Percentiles rank a stretch among this genome's conserved stretches.
These are phyloP conservation scores for Pestalotiopsis sp. DNA, from an alignment of 2,329 filamentous ascomycete species.

Conservation along the genomic window DNA sequence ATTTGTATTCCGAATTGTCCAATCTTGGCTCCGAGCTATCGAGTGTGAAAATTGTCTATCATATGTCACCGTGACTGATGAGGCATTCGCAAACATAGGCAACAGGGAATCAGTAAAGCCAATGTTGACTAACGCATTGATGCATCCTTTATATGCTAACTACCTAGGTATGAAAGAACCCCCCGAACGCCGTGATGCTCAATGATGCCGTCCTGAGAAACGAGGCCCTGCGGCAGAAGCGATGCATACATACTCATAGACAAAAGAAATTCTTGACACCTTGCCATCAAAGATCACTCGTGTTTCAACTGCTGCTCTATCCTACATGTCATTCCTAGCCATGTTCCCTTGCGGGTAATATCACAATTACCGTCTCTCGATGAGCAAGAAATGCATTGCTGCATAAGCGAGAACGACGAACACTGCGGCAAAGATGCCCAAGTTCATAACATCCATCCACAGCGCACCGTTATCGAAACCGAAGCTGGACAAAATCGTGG, in stretches of 20 bases:
- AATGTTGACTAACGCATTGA: background rate
- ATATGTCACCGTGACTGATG: too few relatives aligned
- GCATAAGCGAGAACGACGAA: slow-evolving; percentile 88
- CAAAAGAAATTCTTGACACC: background rate
- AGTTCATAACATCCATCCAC: slow-evolving; percentile 80
- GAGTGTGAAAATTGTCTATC: too few relatives aligned
- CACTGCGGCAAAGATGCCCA: slow-evolving; percentile 78
- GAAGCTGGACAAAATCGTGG: slow-evolving; percentile 91
- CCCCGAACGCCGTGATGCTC: slow-evolving; percentile 7
- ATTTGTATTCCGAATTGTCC: background rate
- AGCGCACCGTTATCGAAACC: slow-evolving; percentile 88
- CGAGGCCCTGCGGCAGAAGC: background rate
- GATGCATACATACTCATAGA: background rate
- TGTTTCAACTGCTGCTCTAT: slow-evolving; percentile 8
- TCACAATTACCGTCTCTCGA: slow-evolving; percentile 74
- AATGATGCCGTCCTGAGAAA: slow-evolving; percentile 7
- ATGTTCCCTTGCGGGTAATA: background rate
- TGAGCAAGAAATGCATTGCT: slow-evolving; percentile 90
- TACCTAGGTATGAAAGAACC: background rate
- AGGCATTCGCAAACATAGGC: background rate
- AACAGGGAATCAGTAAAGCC: background rate
- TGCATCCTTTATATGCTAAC: slow-evolving; percentile 5
- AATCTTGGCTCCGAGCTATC: too few relatives aligned
- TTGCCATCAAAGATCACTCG: background rate
- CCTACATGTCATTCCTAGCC: slow-evolving; percentile 4